These are phyloP conservation scores for Berkeleyomyces rouxiae DNA, from an alignment of 2,329 filamentous ascomycete species.

Conservation along the genomic window DNA sequence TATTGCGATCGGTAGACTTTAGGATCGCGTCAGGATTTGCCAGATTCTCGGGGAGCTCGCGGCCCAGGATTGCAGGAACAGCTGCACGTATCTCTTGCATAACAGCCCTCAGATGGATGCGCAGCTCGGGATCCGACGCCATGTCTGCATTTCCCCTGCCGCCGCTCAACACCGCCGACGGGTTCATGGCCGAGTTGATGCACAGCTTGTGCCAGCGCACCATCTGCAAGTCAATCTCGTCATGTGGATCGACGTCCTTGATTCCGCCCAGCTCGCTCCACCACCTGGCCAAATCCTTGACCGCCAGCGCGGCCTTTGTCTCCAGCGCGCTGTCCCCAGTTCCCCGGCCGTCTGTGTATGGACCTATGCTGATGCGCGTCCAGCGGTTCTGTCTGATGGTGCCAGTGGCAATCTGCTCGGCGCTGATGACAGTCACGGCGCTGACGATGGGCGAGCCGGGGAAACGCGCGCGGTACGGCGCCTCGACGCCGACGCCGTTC, in stretches of 20 bases:
- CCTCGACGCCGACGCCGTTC: constrained; percentile 55
- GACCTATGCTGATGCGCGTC: constrained; percentile 55
- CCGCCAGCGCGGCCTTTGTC: constrained; percentile 25
- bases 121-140: constrained; percentile 45
- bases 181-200: constrained; percentile 63
- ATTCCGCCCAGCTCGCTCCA: constrained; percentile 41
- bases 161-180: constrained; percentile 49
- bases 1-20: constrained; percentile 45
- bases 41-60: constrained; percentile 40
- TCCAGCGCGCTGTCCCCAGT: constrained; percentile 19
- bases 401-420: constrained; percentile 47
- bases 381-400: constrained; percentile 54
- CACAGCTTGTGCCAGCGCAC: constrained; percentile 63
- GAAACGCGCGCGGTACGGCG: constrained; percentile 46
- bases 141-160: constrained; percentile 50
- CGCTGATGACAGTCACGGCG: constrained; percentile 53
- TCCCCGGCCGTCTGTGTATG: constrained; percentile 38
- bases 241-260: constrained; percentile 46
- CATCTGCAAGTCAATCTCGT: constrained; percentile 49
- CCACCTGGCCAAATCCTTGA: constrained; percentile 34
- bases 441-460: constrained; percentile 43
- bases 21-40: constrained; percentile 47
- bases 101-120: constrained; percentile 42
- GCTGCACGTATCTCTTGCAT: constrained; percentile 55
- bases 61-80: constrained; percentile 44